Evolutionary conservation across 176 grass and related monocot species (phyloP), one percentile per base, ranked within the genome.

Genomic region (Triticum monococcum): DNA sequence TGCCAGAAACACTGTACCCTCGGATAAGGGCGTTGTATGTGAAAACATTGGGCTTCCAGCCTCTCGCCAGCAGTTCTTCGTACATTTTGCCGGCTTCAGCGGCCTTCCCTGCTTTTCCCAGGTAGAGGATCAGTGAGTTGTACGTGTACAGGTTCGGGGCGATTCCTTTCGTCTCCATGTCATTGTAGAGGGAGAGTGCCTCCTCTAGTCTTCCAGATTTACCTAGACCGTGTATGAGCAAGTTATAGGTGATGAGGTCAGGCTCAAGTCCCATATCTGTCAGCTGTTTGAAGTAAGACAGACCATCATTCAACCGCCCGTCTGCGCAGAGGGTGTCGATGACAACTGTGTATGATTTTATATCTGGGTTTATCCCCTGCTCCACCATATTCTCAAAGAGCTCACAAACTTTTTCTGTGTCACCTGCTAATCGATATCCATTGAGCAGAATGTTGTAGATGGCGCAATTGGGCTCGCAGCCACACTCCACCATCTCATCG

Each of bases 391-490:
- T 78, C 68, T 96, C 46, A 64, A 99, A 98, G 64, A 92, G 59
- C 68, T 94, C 75, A 22, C 82, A 91, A 50, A 87, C 90, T 20
- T 94, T 91, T 57, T 94, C 90, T 7, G 88, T 84, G 61, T 90
- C 73, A 81, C 97, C 89, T 57, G 94, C 86, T 71, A 94, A 87
- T 71, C 89, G 85, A 68, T 89, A 90, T 5, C 97, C 97, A 79
- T 93, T 96, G 36, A 96, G 84, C 57, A 96, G 61, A 91, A 99
- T 99, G 79, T 99, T 99, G 57, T 92, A 99, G 87, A 96, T 96
- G 38, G 92, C 89, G 72, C 83, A 87, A 70, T 96, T 96, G 74
- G 92, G 94, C 83, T 88, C 87, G 81, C 97, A 96, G 20, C 93
- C 90, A 52, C 88, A 89, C 72, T 89, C 92, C 74, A 89, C 22